Evolutionary conservation across 805 yeast genomes (phyloP), one percentile per base, ranked within the genome.

Genomic region (Candida ipomoeae): DNA sequence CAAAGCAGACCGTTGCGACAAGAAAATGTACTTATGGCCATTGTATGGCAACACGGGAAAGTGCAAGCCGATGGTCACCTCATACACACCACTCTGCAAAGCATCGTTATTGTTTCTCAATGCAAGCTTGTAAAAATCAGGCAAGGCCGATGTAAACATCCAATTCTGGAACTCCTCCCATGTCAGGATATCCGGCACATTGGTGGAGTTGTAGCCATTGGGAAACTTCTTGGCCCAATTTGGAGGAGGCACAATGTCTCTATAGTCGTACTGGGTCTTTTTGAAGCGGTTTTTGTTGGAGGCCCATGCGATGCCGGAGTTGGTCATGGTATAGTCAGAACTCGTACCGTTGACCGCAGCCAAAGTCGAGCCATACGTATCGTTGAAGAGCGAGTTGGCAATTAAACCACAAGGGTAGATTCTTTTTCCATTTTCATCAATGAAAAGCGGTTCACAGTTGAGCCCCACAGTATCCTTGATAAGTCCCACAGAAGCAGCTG

Each of bases 381-480:
- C 96, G 65, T 87, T 87, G 69, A 87, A 87, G 58, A 85, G 58
- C 8, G 91, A 80, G 64, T 87, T 87, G 15, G 96, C 94, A 62
- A 87, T 87, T 52, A 87, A 71, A 0, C 96, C 96, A 68, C 96
- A 87, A 13, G 96, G 96, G 62, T 87, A 87, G 54, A 78, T 77
- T 46, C 71, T 78, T 66, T 68, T 79, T 14, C 84, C 84, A 26
- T 70, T 54, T 0, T 44, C 44, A 52, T 72, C 64, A 1, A 56
- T 47, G 7, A 72, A 63, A 51, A 74, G 66, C 13, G 79, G 79
- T 56, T 71, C 62, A 56, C 79, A 74, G 59, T 74, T 74, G 53
- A 70, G 73, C 2, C 79, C 79, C n/a, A 63, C 69, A 5, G 75
- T 68, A 55, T 73, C 60, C 52, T 71, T 72, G 48, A 74, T 68